Evolutionary conservation across 2,329 filamentous ascomycete genomes (phyloP).

Genomic region (Colletotrichum costaricense): DNA sequence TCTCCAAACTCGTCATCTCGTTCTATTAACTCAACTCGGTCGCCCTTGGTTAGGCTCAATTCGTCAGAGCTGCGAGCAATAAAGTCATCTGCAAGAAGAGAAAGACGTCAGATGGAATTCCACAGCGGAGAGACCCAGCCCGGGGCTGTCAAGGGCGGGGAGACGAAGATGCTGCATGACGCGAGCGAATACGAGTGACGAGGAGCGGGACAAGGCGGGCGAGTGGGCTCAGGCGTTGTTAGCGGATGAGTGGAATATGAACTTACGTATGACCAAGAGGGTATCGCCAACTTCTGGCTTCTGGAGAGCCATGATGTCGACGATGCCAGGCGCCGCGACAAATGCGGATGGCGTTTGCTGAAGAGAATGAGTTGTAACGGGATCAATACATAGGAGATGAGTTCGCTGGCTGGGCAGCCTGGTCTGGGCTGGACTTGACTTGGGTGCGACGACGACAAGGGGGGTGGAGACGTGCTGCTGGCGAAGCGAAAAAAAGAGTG

Average conservation of each 20-base stretch:
- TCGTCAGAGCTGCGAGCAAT: conserved; percentile 92
- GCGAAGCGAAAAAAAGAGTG: conserved; percentile 27
- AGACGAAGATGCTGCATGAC: conserved; percentile 20
- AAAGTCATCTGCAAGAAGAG: conserved; percentile 79
- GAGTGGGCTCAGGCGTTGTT: conserved; percentile 10
- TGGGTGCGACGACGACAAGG: conserved; percentile 26
- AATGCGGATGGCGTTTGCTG: conserved; percentile 37
- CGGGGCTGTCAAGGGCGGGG: conserved; percentile 23
- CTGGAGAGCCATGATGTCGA: conserved; percentile 55
- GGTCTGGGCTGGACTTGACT: conserved; percentile 31
- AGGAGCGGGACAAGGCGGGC: conserved; percentile 9
- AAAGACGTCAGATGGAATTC: conserved; percentile 3
- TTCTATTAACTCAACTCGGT: conserved; percentile 85
- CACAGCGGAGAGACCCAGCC: background rate
- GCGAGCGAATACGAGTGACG: conserved; percentile 3
- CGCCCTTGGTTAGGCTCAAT: conserved; percentile 86
- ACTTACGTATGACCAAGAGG: conserved; percentile 78
- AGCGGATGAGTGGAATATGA: conserved; percentile 13
- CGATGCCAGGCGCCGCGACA: conserved; percentile 34
- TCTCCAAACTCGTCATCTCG: conserved; percentile 90
- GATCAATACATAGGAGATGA: conserved; percentile 36
- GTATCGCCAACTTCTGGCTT: conserved; percentile 74
- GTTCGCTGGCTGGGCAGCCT: conserved; percentile 32
- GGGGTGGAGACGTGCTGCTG: conserved; percentile 21
- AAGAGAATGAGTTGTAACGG: conserved; percentile 29